A percentile compares a stretch with the other conserved stretches of the same genome.
These are phyloP conservation scores for Macrophomina phaseolina DNA, from an alignment of 2,329 filamentous ascomycete species.

Conservation along the genomic window DNA sequence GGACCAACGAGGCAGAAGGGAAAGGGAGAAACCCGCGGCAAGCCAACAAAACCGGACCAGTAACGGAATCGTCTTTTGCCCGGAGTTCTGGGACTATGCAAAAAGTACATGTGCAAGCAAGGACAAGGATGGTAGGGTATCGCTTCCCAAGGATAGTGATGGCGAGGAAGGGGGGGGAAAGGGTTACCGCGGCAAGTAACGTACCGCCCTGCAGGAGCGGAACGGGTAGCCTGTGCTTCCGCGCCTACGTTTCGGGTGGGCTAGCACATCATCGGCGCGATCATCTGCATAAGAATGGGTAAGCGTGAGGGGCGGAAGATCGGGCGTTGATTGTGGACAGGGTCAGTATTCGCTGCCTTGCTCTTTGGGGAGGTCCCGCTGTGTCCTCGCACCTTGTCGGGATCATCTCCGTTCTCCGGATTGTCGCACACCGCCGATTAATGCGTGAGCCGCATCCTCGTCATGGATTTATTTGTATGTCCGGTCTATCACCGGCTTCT, in stretches of 20 bases:
- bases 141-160: background rate
- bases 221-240: conserved; percentile 23
- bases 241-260: conserved; percentile 14
- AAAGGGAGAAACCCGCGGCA: background rate
- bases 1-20: background rate
- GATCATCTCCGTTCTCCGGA: background rate
- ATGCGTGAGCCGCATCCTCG: background rate
- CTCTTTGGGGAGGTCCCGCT: background rate
- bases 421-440: background rate
- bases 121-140: background rate
- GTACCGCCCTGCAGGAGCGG: conserved; percentile 19
- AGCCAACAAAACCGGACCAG: background rate
- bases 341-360: conserved; percentile 9
- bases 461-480: no score
- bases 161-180: background rate
- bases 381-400: background rate
- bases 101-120: background rate
- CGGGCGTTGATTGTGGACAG: background rate
- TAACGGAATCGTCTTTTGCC: background rate
- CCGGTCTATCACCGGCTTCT: no score
- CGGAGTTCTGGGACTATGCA: background rate
- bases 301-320: conserved; percentile 2
- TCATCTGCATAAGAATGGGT: conserved; percentile 11
- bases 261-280: conserved; percentile 22
- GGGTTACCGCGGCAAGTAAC: background rate